Base-by-base conservation (phyloP, 2,329 filamentous ascomycete genomes). In the Cercospora citrullina region DNA sequence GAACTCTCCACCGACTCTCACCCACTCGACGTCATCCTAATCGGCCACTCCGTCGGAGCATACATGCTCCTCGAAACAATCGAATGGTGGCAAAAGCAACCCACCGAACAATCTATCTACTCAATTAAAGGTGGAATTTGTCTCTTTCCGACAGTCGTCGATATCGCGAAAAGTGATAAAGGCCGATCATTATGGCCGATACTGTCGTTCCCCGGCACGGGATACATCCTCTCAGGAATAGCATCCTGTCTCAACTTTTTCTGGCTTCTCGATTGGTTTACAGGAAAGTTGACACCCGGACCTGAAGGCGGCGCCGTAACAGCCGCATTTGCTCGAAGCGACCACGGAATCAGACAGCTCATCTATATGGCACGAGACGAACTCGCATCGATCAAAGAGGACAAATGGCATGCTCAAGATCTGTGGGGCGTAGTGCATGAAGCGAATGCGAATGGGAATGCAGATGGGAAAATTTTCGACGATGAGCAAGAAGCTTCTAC, bases 371-470 rank as follows among this genome's bases (percentile, higher is more conserved):
- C 85, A 1, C 80, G 81, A 16, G 83, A 87, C 71, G 87, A 90
- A 75, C 86, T 89, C 82, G 74, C 75, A 4, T 80, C 82, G 21
- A 88, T 89, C 66, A 84, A 82, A 4, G 75, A 80, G 1, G 86
- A 89, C 72, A 82, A 82, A 72, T 88, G 86, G 85, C 89, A 87
- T 86, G 82, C 82, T 21, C 82, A 84, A 65, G 85, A 87, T 67
- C 79, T 89, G 48, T 90, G 87, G 87, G 87, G 86, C 1, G 80
- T 82, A 6, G 58, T 51, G 1, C 61, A 60, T 12, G 39, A 65
- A 16, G 16, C 36, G 10, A 42, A 9, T n/a, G 26, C 5, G 16
- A 39, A 39, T 39, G 16, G n/a, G 9, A 18, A 39, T 8, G 4
- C 31, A 8, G 26, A 63, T 2, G 53, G 9, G 21, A 18, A 30